Evolutionary conservation across 495 filamentous ascomycete species (phyloP).

Genomic region (Tuber microsphaerosporum): DNA sequence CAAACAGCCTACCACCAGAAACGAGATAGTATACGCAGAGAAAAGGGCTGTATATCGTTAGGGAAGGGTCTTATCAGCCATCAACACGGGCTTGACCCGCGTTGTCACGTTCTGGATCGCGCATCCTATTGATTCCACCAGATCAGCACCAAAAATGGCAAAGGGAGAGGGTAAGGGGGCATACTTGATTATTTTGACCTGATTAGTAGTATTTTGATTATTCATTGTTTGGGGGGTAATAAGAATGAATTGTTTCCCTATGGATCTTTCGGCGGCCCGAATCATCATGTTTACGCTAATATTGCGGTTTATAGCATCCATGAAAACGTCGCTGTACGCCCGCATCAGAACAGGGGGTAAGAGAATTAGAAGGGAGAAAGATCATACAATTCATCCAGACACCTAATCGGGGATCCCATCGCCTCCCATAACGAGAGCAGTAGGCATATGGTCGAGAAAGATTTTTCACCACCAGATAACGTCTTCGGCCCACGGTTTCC

Average conservation of each 20-base stretch:
- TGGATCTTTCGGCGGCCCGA: constrained; percentile 66
- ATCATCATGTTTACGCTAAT: constrained; percentile 88
- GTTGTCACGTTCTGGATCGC: constrained; percentile 32
- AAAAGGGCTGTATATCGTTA: not conserved
- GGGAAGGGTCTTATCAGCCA: not conserved
- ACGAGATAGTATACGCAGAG: not conserved
- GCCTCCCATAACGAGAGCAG: constrained; percentile 92
- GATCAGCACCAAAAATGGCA: constrained; percentile 7
- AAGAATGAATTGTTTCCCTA: constrained; percentile 88
- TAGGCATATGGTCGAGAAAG: constrained; percentile 92
- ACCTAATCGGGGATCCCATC: constrained; percentile 90
- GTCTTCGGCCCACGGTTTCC: constrained; percentile 75
- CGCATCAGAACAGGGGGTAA: constrained; percentile 30
- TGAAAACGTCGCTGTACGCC: constrained; percentile 80
- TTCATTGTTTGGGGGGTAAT: constrained; percentile 92
- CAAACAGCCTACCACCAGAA: not conserved
- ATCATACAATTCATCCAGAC: constrained; percentile 84
- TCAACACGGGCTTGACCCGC: constrained; percentile 33
- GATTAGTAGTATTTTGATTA: constrained; percentile 56
- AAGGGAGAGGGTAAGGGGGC: constrained; percentile 35
- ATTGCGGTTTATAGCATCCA: constrained; percentile 93
- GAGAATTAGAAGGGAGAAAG: not conserved
- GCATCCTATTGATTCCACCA: constrained; percentile 22
- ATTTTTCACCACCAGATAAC: constrained; percentile 91
- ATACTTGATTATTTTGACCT: constrained; percentile 80